These are phyloP conservation scores for Eutypa lata DNA, from an alignment of 2,329 filamentous ascomycete species.

Conservation along the genomic window DNA sequence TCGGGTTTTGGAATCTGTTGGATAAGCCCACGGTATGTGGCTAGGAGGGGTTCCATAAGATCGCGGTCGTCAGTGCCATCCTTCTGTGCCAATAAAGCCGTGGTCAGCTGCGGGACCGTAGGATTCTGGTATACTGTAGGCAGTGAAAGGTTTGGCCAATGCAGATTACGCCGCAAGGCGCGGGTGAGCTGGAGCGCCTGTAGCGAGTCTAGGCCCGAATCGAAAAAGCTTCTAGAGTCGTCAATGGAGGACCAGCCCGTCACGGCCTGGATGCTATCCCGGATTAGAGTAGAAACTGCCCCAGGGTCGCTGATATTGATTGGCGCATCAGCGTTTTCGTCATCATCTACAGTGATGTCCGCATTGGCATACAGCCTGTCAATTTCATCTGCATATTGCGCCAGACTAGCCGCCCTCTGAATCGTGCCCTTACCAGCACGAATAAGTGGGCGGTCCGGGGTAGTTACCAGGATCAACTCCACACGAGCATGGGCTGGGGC, in stretches of 20 bases:
- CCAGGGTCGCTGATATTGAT: constrained; percentile 1
- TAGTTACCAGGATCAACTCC: constrained; percentile 16
- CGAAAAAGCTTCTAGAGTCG: constrained; percentile 11
- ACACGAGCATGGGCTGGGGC: constrained; percentile 19
- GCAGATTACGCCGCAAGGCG: constrained; percentile 8
- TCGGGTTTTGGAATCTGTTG: constrained; percentile 10
- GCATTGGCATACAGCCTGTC: constrained; percentile 18
- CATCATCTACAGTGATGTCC: constrained; percentile 7
- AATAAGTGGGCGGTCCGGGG: constrained; percentile 9
- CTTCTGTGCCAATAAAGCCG: constrained; percentile 4
- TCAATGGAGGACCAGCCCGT: constrained; percentile 6
- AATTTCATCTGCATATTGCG: constrained; percentile 16
- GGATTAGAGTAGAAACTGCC: constrained; percentile 2
- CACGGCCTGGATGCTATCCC: constrained; percentile 1
- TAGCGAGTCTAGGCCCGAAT: constrained; percentile 16
- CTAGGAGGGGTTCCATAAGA: constrained; percentile 9
- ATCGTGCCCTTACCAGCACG: constrained; percentile 22
- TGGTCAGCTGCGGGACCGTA: constrained; percentile 9
- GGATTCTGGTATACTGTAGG: constrained; percentile 15
- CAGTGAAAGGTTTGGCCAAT: constrained; percentile 5
- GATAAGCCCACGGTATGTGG: constrained; percentile 14
- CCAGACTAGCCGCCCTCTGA: constrained; percentile 12
- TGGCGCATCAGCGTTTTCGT: background rate
- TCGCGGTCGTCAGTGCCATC: constrained; percentile 4
- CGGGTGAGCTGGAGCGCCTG: constrained; percentile 15